Evolutionary conservation across 306 rosid genomes (phyloP), one percentile per base, ranked within the genome.

Genomic region (Glycyrrhiza uralensis): DNA sequence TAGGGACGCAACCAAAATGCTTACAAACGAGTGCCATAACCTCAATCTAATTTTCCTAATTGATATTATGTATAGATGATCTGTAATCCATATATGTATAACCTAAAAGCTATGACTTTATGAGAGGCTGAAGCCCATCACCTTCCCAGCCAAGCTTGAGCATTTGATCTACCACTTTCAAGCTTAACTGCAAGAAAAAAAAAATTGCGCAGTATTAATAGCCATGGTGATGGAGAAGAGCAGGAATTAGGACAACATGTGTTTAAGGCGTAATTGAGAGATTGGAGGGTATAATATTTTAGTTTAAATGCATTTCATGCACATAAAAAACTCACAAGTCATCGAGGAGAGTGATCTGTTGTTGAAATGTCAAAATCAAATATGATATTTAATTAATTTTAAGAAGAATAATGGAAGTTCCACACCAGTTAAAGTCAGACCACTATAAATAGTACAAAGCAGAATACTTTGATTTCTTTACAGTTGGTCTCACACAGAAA

Each of bases 141-240:
- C 99, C 97, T 88, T 94, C 99, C 99, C 99, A 94, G 44, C 97
- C 99, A 65, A 91, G 96, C 89, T 94, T 94, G 77, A 91, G 96
- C 99, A 89, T 94, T 14, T 94, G 99, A 89, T 94, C 99, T 45
- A 91, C 90, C 62, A 94, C 96, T 86, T 94, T 94, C 93, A 94
- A 88, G 87, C 99, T 94, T 88, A 94, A 81, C 99, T 94, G 97
- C 90, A 77, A 66, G 55, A 71, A 82, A 77, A 71, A 82, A 77
- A 15, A 61, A 67, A 56, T 39, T 33, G 33, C 68, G 33, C 68
- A 42, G 59, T 30, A 52, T 83, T 64, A 76, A 67, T 67, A 72
- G 41, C 41, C 65, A 23, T 36, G 62, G 17, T 32, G 44, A 23
- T 36, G 62, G 17, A 42, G 44, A 28, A 36, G 52, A 63, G 63